Evolutionary conservation across 305 asterid species (phyloP), one percentile per base, ranked within the genome.

Genomic region (Fraxinus sp.): DNA sequence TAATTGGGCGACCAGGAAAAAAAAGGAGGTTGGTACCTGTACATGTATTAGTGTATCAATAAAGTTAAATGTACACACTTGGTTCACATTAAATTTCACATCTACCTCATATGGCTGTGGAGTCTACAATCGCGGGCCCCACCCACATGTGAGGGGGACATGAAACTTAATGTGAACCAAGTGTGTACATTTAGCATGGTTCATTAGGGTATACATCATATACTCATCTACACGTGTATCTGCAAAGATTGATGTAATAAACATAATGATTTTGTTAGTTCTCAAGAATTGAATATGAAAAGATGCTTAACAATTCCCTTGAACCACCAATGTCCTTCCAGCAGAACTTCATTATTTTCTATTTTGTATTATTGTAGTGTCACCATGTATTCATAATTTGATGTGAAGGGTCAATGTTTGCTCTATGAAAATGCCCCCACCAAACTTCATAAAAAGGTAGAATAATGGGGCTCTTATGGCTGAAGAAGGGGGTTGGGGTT

Each of bases 251-350:
- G 52, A 41, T 10, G 16, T 41, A 41, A 41, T 41, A 41, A 41
- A 62, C 32, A 22, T 1, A 7, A 62, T 64, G 33, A 64, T n/a
- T n/a, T n/a, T 62, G 72, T 22, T 7, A 22, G 32, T 64, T 64
- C 10, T 0, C 68, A 5, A 18, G 68, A 57, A 81, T 41, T 41
- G 49, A 41, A 8, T 41, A 41, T 41, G 49, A 41, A 9, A 9
- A 41, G 14, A 41, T 41, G 14, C 14, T 41, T 0, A 41, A 41
- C 14, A 39, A 39, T 80, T 77, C 52, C 74, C 35, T 18, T 78
- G 85, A 10, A 77, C 79, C 30, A 77, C 73, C 81, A 74, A 59
- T 86, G 86, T 81, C 86, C 79, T 78, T 52, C 82, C 78, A 18
- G 64, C 70, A 80, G 52, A 66, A 62, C n/a, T 81, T 46, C 81